phyloP scores from a whole-genome alignment of 2,329 filamentous ascomycete species.

The Arachnomyces sp. region DNA sequence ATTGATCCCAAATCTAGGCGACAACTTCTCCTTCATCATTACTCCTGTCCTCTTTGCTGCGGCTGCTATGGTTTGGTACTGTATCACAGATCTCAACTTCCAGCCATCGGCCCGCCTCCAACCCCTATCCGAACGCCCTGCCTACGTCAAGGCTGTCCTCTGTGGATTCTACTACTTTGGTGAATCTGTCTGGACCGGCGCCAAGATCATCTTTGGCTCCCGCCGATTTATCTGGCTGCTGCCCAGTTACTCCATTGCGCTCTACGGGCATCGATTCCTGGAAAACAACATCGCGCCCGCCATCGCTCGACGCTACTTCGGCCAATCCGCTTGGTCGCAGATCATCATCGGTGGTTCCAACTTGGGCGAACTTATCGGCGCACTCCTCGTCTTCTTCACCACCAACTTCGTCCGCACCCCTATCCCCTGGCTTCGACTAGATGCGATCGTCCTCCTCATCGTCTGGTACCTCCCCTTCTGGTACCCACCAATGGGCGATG shows the following conservation, averaged over 20 bases:
- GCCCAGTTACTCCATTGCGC: constrained; percentile 41
- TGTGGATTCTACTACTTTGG: constrained; percentile 38
- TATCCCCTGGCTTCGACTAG: constrained; percentile 44
- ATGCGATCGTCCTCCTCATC: constrained; percentile 39
- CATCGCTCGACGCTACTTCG: constrained; percentile 40
- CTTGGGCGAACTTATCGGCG: constrained; percentile 43
- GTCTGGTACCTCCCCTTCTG: constrained; percentile 44
- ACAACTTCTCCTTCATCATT: constrained; percentile 46
- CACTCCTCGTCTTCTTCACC: constrained; percentile 42
- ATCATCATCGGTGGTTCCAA: constrained; percentile 46
- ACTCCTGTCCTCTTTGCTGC: constrained; percentile 41
- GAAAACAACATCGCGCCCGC: constrained; percentile 42
- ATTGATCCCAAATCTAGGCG: constrained; percentile 43
- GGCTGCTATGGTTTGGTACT: constrained; percentile 39
- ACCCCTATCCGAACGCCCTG: constrained; percentile 17
- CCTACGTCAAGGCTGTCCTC: constrained; percentile 31
- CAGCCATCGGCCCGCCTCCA: constrained; percentile 12
- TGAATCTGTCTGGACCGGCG: constrained; percentile 40
- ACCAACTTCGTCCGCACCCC: constrained; percentile 42
- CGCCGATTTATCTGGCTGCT: constrained; percentile 44
- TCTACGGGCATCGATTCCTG: constrained; percentile 45
- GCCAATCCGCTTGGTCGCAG: constrained; percentile 42
- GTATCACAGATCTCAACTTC: constrained; percentile 35
- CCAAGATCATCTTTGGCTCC: constrained; percentile 39
- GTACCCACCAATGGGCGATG: constrained; percentile 32